Base-by-base conservation (phyloP, 1,284 basidiomycete species). In the Ustilago shanxiensis region DNA sequence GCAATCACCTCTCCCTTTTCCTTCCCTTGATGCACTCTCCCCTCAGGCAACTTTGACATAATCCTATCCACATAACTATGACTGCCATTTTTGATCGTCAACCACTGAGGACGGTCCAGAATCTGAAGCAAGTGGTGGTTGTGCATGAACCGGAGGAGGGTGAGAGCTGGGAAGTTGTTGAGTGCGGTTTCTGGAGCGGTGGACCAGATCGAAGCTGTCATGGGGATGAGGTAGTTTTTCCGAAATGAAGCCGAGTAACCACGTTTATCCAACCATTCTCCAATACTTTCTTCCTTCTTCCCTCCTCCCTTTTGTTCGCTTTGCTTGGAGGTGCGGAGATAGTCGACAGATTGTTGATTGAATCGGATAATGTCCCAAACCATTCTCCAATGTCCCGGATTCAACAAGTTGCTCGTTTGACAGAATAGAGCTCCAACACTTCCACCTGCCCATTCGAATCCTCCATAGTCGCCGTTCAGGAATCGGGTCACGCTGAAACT, bases 51-150 rank as follows among this genome's bases (percentile, higher is more conserved):
- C 1, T 60, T 59, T 7, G 60, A 64, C 16, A 72, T 14, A 45
- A 83, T 74, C 14, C 79, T 59, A 9, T 79, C 59, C 35, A 83
- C 80, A 58, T 83, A 83, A 16, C 37, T 50, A 22, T 62, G 56
- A 8, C 72, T 91, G 72, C 93, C 93, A 18, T 92, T 91, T 55
- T 90, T 86, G 60, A 94, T 89, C 0, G 93, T 93, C 35, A 93
- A 84, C 93, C 93, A 94, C 8, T 89, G 89, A 0, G 92, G 92
- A 68, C 92, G 92, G 0, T 91, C 91, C 0, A 89, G 90, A 24
- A 94, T 87, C 86, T 93, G 93, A 0, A 94, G 89, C 0, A 93
- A 87, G 80, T 93, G 91, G 78, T 94, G 93, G 80, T 94, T 94
- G 85, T 90, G 89, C 90, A 93, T 89, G 85, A 93, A 93, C 72